A percentile compares a stretch with the other conserved stretches of the same genome.
Evolutionary conservation across 2,329 filamentous ascomycete species (phyloP).

Genomic region (Coniochaeta hoffmannii): DNA sequence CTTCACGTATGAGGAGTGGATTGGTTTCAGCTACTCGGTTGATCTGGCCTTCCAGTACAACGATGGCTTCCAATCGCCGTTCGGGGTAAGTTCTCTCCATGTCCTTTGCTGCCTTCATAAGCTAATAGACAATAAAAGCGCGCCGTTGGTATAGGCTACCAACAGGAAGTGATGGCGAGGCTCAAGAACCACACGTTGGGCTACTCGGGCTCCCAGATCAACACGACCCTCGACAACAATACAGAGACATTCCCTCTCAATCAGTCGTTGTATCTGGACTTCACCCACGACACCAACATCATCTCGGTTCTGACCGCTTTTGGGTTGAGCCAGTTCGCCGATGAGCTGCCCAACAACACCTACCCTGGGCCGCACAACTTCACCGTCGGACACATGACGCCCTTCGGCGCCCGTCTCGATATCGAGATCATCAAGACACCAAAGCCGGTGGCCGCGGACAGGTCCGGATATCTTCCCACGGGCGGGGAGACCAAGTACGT

Average conservation of each 20-base stretch:
- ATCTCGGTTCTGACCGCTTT: constrained; percentile 64
- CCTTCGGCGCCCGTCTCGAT: constrained; percentile 65
- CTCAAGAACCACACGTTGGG: constrained; percentile 58
- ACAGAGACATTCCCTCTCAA: constrained; percentile 64
- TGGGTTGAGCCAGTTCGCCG: constrained; percentile 61
- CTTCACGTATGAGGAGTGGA: constrained; percentile 70
- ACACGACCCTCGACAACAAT: constrained; percentile 63
- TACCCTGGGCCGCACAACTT: constrained; percentile 54
- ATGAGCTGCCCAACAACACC: constrained; percentile 45
- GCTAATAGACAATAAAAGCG: constrained; percentile 30
- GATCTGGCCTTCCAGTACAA: constrained; percentile 59
- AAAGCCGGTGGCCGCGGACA: constrained; percentile 48
- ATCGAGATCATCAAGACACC: constrained; percentile 68
- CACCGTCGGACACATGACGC: constrained; percentile 59
- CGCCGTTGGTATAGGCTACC: constrained; percentile 66
- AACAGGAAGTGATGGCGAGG: constrained; percentile 65
- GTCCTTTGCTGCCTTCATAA: neutral
- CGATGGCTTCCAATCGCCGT: constrained; percentile 55
- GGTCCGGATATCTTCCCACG: constrained; percentile 41
- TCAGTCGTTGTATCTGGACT: constrained; percentile 70
- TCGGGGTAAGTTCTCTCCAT: constrained; percentile 37
- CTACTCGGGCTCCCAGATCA: constrained; percentile 54
- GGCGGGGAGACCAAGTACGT: constrained; percentile 58
- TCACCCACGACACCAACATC: constrained; percentile 71
- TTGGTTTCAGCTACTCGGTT: constrained; percentile 62